Percentiles rank a stretch among this genome's conserved stretches.
Conservation (phyloP, 2,329 filamentous ascomycete genomes). For the Neopestalotiopsis rosae region DNA sequence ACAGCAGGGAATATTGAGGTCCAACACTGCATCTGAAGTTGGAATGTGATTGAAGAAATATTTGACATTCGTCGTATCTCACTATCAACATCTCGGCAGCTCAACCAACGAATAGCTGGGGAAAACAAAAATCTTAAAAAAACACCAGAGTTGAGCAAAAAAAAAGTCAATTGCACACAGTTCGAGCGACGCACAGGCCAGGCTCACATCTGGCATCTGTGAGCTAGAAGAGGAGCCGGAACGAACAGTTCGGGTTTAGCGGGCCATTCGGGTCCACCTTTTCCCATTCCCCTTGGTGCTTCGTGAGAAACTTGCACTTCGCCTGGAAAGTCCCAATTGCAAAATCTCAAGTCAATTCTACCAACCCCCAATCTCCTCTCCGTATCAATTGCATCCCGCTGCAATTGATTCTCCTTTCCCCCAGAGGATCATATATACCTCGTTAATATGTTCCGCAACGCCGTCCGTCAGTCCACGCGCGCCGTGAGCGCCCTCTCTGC, state of each 20-base stretch:
- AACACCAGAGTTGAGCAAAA: background rate
- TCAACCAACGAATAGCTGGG: too few species aligned
- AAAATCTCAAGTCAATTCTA: slow-evolving; percentile 51
- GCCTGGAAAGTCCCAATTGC: slow-evolving; percentile 17
- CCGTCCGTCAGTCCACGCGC: slow-evolving; percentile 95
- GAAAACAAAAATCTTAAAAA: background rate
- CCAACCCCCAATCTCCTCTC: slow-evolving; percentile 64
- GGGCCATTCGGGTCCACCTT: slow-evolving; percentile 7
- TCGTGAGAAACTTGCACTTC: slow-evolving; percentile 20
- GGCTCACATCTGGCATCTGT: background rate
- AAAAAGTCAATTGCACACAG: slow-evolving; percentile 6
- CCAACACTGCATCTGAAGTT: background rate
- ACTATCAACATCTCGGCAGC: background rate
- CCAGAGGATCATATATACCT: slow-evolving; percentile 58
- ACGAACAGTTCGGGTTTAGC: slow-evolving; percentile 18
- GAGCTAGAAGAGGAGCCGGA: slow-evolving; percentile 14
- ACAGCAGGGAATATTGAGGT: background rate
- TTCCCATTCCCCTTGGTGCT: slow-evolving; percentile 20
- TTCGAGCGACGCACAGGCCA: background rate
- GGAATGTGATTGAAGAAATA: background rate
- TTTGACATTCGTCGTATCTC: background rate
- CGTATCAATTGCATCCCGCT: slow-evolving; percentile 50
- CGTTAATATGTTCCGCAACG: slow-evolving; percentile 92
- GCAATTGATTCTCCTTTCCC: slow-evolving; percentile 65
- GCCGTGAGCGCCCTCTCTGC: slow-evolving; percentile 93